These are phyloP conservation scores for Neotropicomus parvogracilis DNA, from an alignment of 1,284 basidiomycete species.

Conservation along the genomic window DNA sequence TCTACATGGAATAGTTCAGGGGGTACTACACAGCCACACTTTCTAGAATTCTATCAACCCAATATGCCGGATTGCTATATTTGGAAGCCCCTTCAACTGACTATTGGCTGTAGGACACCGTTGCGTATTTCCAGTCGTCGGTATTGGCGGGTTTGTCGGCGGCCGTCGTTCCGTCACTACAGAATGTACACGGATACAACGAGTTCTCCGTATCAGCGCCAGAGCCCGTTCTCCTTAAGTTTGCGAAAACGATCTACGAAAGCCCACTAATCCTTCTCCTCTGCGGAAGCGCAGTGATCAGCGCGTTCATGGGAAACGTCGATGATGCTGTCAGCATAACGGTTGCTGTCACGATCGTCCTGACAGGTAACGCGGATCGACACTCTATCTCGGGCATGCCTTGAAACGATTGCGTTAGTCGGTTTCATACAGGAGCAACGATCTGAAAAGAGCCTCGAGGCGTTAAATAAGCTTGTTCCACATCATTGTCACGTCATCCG, in stretches of 20 bases:
- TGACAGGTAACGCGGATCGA: conserved; percentile 66
- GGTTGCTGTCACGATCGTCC: conserved; percentile 89
- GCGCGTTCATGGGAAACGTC: conserved; percentile 86
- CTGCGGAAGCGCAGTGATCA: conserved; percentile 84
- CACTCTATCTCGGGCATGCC: background rate
- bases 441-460: conserved; percentile 92
- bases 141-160: conserved; percentile 59
- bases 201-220: conserved; percentile 88
- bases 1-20: conserved; percentile 6
- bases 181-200: conserved; percentile 80
- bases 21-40: conserved; percentile 11
- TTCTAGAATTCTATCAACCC: conserved; percentile 9
- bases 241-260: conserved; percentile 91
- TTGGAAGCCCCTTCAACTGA: background rate
- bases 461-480: conserved; percentile 93
- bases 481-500: conserved; percentile 93
- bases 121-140: conserved; percentile 65
- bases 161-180: conserved; percentile 63
- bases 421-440: conserved; percentile 95
- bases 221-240: conserved; percentile 82
- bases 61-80: too few species aligned
- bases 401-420: conserved; percentile 46
- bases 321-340: conserved; percentile 95
- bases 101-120: conserved; percentile 49
- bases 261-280: conserved; percentile 88